A percentile compares a stretch with the other conserved stretches of the same genome.
These are phyloP conservation scores for Rusavskia elegans DNA, from an alignment of 495 filamentous ascomycete species.

Conservation along the genomic window DNA sequence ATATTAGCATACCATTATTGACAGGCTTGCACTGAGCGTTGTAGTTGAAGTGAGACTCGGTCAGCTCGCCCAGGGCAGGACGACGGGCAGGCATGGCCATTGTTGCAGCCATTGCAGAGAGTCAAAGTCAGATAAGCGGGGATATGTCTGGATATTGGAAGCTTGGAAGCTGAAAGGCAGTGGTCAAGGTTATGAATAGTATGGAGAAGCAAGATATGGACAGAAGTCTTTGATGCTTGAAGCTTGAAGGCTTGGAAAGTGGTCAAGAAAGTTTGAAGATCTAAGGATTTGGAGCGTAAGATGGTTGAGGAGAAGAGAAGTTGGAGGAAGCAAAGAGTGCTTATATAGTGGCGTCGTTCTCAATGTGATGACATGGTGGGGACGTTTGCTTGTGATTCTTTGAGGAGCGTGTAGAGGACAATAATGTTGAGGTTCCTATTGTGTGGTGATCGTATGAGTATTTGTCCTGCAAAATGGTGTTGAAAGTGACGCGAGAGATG, in stretches of 20 bases:
- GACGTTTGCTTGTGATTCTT: no score
- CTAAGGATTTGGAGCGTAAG: background rate
- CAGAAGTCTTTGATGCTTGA: background rate
- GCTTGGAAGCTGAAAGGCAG: background rate
- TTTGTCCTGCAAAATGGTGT: background rate
- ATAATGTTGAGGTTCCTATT: background rate
- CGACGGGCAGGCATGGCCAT: background rate
- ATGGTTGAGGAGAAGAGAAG: background rate
- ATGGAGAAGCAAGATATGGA: background rate
- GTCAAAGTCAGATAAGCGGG: background rate
- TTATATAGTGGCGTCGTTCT: no score
- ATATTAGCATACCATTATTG: background rate
- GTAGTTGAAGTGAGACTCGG: background rate
- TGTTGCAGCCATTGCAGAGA: background rate
- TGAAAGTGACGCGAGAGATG: background rate
- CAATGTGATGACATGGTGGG: no score
- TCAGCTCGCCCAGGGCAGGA: background rate
- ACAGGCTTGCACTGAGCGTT: slow-evolving; percentile 2
- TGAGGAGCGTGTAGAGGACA: no score
- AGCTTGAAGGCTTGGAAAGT: background rate
- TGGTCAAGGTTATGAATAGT: background rate
- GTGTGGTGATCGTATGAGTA: background rate
- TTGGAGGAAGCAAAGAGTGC: no score
- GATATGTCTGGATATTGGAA: background rate
- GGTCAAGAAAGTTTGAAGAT: background rate